Evolutionary conservation across 2,329 filamentous ascomycete species (phyloP).

Genomic region (Pestalotiopsis sp.): DNA sequence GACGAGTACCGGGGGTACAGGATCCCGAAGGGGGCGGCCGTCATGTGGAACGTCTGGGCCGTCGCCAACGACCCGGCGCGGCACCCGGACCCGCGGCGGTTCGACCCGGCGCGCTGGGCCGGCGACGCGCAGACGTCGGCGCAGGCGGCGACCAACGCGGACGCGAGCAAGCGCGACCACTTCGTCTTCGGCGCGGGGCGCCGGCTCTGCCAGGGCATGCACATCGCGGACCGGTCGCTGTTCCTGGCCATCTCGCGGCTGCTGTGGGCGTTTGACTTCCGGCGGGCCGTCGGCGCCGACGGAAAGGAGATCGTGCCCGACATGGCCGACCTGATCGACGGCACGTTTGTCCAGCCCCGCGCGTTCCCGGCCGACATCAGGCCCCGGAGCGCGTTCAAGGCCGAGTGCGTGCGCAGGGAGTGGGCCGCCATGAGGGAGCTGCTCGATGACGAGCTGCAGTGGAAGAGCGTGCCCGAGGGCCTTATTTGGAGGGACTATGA

Average conservation of each 20-base stretch:
- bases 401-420: constrained; percentile 14
- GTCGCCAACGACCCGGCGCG: constrained; percentile 46
- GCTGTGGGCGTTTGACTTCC: constrained; percentile 47
- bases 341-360: constrained; percentile 15
- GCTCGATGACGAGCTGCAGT: constrained; percentile 28
- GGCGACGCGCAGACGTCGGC: constrained; percentile 24
- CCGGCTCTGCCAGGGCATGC: constrained; percentile 58
- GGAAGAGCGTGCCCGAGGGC: constrained; percentile 27
- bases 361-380: constrained; percentile 17
- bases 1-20: constrained; percentile 44
- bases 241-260: constrained; percentile 49
- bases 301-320: constrained; percentile 18
- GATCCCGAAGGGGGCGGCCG: constrained; percentile 43
- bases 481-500: constrained; percentile 19
- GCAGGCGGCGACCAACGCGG: constrained; percentile 33
- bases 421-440: constrained; percentile 23
- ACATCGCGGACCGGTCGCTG: constrained; percentile 52
- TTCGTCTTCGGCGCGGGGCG: constrained; percentile 59
- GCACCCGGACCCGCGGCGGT: constrained; percentile 39
- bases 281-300: constrained; percentile 19
- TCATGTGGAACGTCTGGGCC: constrained; percentile 41
- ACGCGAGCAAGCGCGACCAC: constrained; percentile 48
- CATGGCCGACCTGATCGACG: constrained; percentile 14
- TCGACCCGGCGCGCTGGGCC: constrained; percentile 37
- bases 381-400: constrained; percentile 15